phyloP scores from a whole-genome alignment of 2,329 filamentous ascomycete species.

The Fusarium continuum region DNA sequence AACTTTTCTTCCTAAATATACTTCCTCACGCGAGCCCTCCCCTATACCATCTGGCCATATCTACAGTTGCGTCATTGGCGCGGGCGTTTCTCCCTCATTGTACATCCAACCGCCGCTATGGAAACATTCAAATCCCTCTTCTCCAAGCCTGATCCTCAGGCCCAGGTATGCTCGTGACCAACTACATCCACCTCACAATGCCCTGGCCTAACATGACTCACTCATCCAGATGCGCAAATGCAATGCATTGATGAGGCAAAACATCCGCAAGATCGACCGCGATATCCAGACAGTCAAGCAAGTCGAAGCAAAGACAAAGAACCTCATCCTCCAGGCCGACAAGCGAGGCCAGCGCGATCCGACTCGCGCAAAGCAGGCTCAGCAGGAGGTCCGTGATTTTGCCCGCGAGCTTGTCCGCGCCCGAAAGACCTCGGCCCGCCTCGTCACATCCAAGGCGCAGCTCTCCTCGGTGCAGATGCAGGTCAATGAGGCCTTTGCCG shows the following conservation, averaged over 20 bases:
- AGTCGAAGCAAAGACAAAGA: conserved; percentile 85
- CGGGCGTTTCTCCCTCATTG: conserved; percentile 9
- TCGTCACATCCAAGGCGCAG: conserved; percentile 90
- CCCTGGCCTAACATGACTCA: not conserved
- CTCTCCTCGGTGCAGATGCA: conserved; percentile 95
- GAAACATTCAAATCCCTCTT: conserved; percentile 87
- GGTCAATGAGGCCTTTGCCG: conserved; percentile 94
- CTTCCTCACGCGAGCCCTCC: not conserved
- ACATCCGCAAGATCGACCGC: conserved; percentile 93
- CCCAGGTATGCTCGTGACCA: conserved; percentile 71
- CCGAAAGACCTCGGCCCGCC: conserved; percentile 76
- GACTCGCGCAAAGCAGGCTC: conserved; percentile 79
- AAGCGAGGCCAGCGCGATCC: conserved; percentile 84
- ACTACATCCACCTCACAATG: not conserved
- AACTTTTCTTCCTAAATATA: not conserved
- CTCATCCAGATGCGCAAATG: conserved; percentile 85
- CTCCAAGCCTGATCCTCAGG: conserved; percentile 90
- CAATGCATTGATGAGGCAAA: conserved; percentile 86
- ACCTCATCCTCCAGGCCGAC: conserved; percentile 83
- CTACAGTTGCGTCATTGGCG: conserved; percentile 41
- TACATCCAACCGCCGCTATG: conserved; percentile 64
- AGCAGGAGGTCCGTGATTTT: conserved; percentile 85
- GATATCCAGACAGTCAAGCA: conserved; percentile 83
- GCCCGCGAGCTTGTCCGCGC: conserved; percentile 86
- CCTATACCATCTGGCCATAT: conserved; percentile 25